phyloP scores from a whole-genome alignment of 345 rosid genomes.

The Corchorus olitorius region DNA sequence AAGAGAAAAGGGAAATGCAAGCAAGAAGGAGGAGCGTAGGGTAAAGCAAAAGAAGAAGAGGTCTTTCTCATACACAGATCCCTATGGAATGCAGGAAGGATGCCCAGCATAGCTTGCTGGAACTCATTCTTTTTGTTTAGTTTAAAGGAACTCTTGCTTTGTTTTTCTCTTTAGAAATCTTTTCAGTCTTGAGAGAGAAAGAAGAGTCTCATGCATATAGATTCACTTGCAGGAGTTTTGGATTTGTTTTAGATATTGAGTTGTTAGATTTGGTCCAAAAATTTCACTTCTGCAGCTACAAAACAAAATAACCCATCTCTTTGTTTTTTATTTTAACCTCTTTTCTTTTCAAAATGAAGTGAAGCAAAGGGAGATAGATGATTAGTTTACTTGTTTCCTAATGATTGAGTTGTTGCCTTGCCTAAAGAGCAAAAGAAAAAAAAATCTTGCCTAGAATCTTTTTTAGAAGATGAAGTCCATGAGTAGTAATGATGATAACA shows the following conservation, averaged over 20 bases:
- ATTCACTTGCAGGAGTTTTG: conserved; percentile 44
- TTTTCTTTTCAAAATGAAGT: conserved; percentile 21
- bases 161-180: conserved; percentile 43
- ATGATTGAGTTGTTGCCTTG: conserved; percentile 64
- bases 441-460: conserved; percentile 34
- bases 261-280: conserved; percentile 40
- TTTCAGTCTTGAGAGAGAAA: conserved; percentile 34
- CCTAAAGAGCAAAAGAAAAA: conserved; percentile 26
- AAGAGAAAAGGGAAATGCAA: background rate
- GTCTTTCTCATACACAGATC: conserved; percentile 97
- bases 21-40: conserved; percentile 33
- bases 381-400: conserved; percentile 45
- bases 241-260: conserved; percentile 34
- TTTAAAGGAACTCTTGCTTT: conserved; percentile 62
- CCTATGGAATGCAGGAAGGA: conserved; percentile 78
- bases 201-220: conserved; percentile 30
- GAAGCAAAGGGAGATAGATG: conserved; percentile 5
- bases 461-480: conserved; percentile 57
- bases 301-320: conserved; percentile 13
- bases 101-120: conserved; percentile 64
- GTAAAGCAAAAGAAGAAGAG: conserved; percentile 50
- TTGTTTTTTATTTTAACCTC: background rate
- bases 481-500: conserved; percentile 53
- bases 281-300: conserved; percentile 33
- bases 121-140: conserved; percentile 70